Percentiles rank a stretch among this genome's conserved stretches.
Evolutionary conservation across 208 protist species (phyloP).

Genomic region (Leishmania turanica): DNA sequence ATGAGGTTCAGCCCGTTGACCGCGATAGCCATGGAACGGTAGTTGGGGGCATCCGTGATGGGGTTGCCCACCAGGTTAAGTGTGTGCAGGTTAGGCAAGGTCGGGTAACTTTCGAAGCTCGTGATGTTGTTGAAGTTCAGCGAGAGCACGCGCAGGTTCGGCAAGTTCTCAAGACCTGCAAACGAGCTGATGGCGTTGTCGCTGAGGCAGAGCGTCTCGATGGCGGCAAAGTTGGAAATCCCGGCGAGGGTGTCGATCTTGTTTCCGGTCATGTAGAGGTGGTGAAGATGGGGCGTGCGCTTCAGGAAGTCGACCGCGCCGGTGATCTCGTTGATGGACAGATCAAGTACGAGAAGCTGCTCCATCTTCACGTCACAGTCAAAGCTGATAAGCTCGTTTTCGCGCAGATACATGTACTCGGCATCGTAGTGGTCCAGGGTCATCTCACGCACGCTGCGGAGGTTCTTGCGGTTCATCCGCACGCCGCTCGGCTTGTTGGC

Average conservation of each 20-base stretch:
- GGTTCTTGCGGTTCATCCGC: conserved; percentile 82
- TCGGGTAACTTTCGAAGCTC: conserved; percentile 85
- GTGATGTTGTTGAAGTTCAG: conserved; percentile 94
- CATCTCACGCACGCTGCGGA: conserved; percentile 80
- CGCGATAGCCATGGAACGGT: conserved; percentile 92
- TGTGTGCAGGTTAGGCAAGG: conserved; percentile 87
- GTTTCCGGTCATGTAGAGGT: conserved; percentile 94
- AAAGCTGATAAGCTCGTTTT: conserved; percentile 91
- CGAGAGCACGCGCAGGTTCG: conserved; percentile 89
- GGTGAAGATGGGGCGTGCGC: conserved; percentile 78
- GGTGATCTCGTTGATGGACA: conserved; percentile 93
- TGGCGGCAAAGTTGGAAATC: conserved; percentile 72
- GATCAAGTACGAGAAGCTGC: conserved; percentile 87
- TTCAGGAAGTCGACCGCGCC: conserved; percentile 84
- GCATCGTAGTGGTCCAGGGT: conserved; percentile 75
- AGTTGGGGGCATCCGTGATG: conserved; percentile 81
- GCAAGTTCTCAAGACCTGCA: conserved; percentile 85
- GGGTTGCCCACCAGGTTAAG: conserved; percentile 93
- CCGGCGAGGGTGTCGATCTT: conserved; percentile 88
- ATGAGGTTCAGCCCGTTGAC: conserved; percentile 79
- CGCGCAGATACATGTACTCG: conserved; percentile 92
- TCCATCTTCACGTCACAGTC: conserved; percentile 84
- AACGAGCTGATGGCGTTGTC: conserved; percentile 93
- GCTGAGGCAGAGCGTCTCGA: conserved; percentile 92
- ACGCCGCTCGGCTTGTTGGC: conserved; percentile 75